Conservation (phyloP, 2,329 filamentous ascomycete species). For the Colletotrichum paranaense region DNA sequence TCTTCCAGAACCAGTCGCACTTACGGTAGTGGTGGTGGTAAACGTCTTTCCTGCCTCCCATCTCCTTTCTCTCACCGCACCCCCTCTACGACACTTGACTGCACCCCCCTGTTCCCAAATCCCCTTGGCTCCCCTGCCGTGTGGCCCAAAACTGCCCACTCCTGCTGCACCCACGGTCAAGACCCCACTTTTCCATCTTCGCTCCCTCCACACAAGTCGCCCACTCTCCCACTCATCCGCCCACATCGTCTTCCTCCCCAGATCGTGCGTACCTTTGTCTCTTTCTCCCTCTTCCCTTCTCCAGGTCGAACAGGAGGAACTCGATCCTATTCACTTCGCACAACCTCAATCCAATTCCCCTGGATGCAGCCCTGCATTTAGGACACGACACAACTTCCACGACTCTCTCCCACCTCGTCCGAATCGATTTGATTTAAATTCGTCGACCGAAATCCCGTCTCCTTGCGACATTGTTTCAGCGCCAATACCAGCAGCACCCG, state of each 20-base stretch:
- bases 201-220: slow-evolving; percentile 27
- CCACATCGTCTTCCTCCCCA: slow-evolving; percentile 35
- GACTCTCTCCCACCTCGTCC: not conserved
- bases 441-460: not conserved
- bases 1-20: not conserved
- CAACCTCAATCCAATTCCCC: not conserved
- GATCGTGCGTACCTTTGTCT: slow-evolving; percentile 29
- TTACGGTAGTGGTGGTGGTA: not conserved
- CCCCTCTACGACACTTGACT: slow-evolving; percentile 3
- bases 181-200: slow-evolving; percentile 18
- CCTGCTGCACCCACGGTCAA: slow-evolving; percentile 21
- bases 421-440: not conserved
- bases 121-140: slow-evolving; percentile 20
- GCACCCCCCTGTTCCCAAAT: slow-evolving; percentile 20
- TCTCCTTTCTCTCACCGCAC: slow-evolving; percentile 6
- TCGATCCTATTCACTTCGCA: slow-evolving; percentile 17
- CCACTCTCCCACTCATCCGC: slow-evolving; percentile 22
- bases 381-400: not conserved
- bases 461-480: slow-evolving; percentile 31
- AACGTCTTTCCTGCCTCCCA: not conserved
- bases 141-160: slow-evolving; percentile 22
- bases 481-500: slow-evolving; percentile 1
- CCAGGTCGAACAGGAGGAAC: slow-evolving; percentile 27
- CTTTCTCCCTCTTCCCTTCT: slow-evolving; percentile 20
- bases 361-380: not conserved